A percentile compares a stretch with the other conserved stretches of the same genome.
Evolutionary conservation across 345 rosid species (phyloP).

Genomic region (Pugionium cornutum): DNA sequence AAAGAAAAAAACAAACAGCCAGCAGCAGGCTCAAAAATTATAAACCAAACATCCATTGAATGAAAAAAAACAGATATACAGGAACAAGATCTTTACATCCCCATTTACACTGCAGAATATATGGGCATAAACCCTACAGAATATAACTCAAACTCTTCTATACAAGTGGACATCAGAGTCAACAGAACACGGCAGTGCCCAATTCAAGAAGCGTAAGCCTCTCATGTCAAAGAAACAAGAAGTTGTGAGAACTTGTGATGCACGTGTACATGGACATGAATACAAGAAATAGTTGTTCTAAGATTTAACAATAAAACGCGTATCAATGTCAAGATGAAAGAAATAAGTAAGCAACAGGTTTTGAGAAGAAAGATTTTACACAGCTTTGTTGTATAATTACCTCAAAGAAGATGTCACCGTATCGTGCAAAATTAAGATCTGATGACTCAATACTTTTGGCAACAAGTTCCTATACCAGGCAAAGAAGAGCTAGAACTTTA

Average conservation of each 20-base stretch:
- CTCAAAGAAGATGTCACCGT: slow-evolving; percentile 65
- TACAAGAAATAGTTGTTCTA: background rate
- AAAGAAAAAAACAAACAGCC: slow-evolving; percentile 40
- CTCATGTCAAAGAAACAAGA: slow-evolving; percentile 16
- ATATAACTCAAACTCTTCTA: too few species aligned
- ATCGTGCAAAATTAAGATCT: slow-evolving; percentile 88
- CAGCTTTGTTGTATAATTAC: slow-evolving; percentile 16
- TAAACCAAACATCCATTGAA: background rate
- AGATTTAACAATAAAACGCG: background rate
- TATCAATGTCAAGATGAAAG: background rate
- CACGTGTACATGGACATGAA: background rate
- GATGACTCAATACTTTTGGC: slow-evolving; percentile 88
- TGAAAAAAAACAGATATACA: background rate
- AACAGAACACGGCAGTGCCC: too few species aligned
- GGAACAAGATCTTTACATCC: background rate
- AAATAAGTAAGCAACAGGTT: background rate
- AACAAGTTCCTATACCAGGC: slow-evolving; percentile 66
- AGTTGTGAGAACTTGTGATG: background rate
- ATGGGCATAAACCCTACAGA: background rate
- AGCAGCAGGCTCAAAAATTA: background rate
- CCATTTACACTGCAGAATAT: background rate
- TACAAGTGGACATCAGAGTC: background rate
- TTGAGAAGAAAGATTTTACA: background rate
- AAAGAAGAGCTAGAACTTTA: background rate
- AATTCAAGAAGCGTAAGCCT: background rate